A percentile compares a stretch with the other conserved stretches of the same genome.
Conservation (phyloP, 345 rosid genomes). For the Euphorbia tirucalli region DNA sequence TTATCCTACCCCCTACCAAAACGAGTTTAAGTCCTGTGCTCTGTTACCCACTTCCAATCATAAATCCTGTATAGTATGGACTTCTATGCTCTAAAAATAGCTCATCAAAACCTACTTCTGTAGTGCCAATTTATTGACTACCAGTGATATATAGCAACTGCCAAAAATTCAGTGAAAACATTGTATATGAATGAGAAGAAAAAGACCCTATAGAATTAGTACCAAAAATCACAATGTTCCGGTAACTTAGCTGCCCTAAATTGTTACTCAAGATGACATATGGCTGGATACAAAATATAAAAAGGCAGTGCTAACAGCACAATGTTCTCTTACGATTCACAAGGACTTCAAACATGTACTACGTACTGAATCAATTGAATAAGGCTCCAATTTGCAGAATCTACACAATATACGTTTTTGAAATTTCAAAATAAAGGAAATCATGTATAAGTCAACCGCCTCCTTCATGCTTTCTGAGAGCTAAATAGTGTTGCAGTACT, state of each 20-base stretch:
- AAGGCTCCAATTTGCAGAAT: neutral
- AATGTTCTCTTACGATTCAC: neutral
- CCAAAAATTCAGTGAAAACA: neutral
- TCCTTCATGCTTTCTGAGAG: neutral
- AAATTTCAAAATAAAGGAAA: neutral
- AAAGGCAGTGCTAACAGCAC: neutral
- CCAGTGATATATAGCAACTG: neutral
- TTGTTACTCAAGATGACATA: neutral
- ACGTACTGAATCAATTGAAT: too few species aligned
- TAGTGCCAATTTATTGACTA: neutral
- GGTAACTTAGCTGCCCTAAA: neutral
- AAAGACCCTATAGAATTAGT: neutral
- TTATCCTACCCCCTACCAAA: neutral
- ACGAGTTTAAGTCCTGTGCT: neutral
- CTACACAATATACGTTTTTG: neutral
- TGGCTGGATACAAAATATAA: neutral
- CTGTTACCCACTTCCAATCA: neutral
- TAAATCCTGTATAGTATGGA: neutral
- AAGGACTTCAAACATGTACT: neutral
- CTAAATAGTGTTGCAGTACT: neutral
- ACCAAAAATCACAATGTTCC: neutral
- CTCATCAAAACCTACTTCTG: neutral
- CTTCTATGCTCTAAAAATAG: neutral
- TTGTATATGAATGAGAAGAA: neutral
- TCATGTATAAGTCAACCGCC: neutral